These are phyloP conservation scores for Caloboletus firmus DNA, from an alignment of 1,284 basidiomycete genomes.

Conservation along the genomic window DNA sequence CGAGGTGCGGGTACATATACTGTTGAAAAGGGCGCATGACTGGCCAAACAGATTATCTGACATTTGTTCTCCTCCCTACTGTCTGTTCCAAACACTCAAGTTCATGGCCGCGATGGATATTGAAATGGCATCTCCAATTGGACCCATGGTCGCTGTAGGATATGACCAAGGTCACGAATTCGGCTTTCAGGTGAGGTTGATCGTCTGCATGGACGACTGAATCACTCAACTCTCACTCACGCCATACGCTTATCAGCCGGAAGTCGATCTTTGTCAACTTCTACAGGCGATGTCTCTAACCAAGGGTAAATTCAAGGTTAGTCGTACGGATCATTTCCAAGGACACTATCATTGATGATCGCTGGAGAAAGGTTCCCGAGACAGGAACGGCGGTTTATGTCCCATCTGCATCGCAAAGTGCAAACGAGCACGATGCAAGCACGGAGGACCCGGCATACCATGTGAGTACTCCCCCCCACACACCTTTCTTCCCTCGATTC, in stretches of 20 bases:
- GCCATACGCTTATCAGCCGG: conserved; percentile 29
- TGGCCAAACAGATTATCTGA: conserved; percentile 21
- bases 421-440: conserved; percentile 36
- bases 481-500: neutral
- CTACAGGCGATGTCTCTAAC: conserved; percentile 49
- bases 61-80: neutral
- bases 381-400: conserved; percentile 18
- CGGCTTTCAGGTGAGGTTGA: conserved; percentile 22
- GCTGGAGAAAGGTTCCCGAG: conserved; percentile 37
- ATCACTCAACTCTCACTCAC: neutral
- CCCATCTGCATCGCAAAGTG: conserved; percentile 33
- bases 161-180: conserved; percentile 22
- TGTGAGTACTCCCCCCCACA: conserved; percentile 1
- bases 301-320: conserved; percentile 34
- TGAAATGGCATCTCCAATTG: conserved; percentile 33
- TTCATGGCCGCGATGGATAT: conserved; percentile 30
- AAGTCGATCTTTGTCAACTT: conserved; percentile 49
- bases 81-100: neutral
- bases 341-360: conserved; percentile 16
- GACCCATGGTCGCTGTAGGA: conserved; percentile 27
- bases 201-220: neutral
- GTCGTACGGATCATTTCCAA: conserved; percentile 9
- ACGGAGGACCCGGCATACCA: conserved; percentile 42
- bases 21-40: conserved; percentile 8
- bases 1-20: conserved; percentile 29